phyloP scores from a whole-genome alignment of 2,329 filamentous ascomycete genomes.

The Curvularia hawaiiensis region DNA sequence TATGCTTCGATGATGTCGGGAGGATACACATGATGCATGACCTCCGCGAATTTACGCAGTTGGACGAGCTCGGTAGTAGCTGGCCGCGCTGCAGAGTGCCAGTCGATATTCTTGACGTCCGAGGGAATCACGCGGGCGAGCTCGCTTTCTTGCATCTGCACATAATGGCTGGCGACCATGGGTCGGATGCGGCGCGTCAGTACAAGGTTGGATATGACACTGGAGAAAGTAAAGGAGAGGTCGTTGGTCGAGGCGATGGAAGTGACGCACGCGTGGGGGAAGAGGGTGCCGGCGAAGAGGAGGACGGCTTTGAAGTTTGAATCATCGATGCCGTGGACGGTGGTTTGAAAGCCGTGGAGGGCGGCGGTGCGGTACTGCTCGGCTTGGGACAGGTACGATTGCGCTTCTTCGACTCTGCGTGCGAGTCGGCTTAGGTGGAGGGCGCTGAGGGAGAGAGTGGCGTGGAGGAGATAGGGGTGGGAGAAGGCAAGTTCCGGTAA shows the following conservation, averaged over 20 bases:
- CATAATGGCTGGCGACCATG: slow-evolving; percentile 30
- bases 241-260: no score
- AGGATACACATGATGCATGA: slow-evolving; percentile 32
- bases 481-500: slow-evolving; percentile 47
- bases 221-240: slow-evolving; percentile 20
- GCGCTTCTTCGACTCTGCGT: slow-evolving; percentile 1
- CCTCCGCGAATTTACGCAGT: slow-evolving; percentile 32
- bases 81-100: slow-evolving; percentile 21
- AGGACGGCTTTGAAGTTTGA: slow-evolving; percentile 49
- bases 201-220: slow-evolving; percentile 29
- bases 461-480: slow-evolving; percentile 52
- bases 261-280: slow-evolving; percentile 32
- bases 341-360: slow-evolving; percentile 25
- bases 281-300: slow-evolving; percentile 24
- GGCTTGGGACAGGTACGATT: slow-evolving; percentile 26
- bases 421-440: slow-evolving; percentile 50
- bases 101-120: slow-evolving; percentile 28
- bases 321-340: slow-evolving; percentile 41
- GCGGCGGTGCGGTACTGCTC: slow-evolving; percentile 30
- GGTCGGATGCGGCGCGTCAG: slow-evolving; percentile 32
- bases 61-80: slow-evolving; percentile 28
- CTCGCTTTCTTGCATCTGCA: slow-evolving; percentile 19
- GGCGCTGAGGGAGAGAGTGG: slow-evolving; percentile 51
- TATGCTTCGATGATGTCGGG: slow-evolving; percentile 39
- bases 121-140: slow-evolving; percentile 27